Evolutionary conservation across 73 alveolate genomes (phyloP).

Genomic region (Diophrys sp.): DNA sequence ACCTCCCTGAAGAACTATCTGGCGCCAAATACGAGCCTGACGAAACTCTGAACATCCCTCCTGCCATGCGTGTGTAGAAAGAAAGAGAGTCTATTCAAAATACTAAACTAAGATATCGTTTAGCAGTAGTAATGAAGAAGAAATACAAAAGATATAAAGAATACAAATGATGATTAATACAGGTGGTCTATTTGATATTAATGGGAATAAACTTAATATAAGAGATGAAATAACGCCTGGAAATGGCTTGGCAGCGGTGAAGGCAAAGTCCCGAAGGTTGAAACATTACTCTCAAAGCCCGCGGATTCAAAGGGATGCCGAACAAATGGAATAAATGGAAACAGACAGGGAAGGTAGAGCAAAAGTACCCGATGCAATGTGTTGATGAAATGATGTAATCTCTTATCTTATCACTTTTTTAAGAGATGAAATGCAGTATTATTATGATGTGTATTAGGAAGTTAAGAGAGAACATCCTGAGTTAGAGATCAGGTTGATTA

Average conservation of each 20-base stretch:
- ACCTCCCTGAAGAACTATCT: neutral
- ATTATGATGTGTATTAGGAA: neutral
- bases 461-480: conserved; percentile 21
- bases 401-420: too few species aligned
- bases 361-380: too few species aligned
- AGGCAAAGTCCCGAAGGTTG: too few species aligned
- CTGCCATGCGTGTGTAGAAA: neutral
- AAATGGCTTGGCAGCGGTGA: too few species aligned
- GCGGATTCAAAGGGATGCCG: too few species aligned
- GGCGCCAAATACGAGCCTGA: neutral
- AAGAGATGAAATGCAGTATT: neutral
- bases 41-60: neutral
- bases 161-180: neutral
- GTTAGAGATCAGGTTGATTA: conserved; percentile 28
- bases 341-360: too few species aligned
- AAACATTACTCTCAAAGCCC: too few species aligned
- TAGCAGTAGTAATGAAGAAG: neutral
- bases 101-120: neutral
- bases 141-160: neutral
- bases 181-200: too few species aligned
- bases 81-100: neutral
- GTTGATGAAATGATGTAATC: too few species aligned
- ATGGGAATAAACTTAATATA: too few species aligned
- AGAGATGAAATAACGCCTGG: too few species aligned
- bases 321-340: too few species aligned